These are phyloP conservation scores for Mortierella sp. DNA, from an alignment of 371 early-diverging fungal species.

Conservation along the genomic window DNA sequence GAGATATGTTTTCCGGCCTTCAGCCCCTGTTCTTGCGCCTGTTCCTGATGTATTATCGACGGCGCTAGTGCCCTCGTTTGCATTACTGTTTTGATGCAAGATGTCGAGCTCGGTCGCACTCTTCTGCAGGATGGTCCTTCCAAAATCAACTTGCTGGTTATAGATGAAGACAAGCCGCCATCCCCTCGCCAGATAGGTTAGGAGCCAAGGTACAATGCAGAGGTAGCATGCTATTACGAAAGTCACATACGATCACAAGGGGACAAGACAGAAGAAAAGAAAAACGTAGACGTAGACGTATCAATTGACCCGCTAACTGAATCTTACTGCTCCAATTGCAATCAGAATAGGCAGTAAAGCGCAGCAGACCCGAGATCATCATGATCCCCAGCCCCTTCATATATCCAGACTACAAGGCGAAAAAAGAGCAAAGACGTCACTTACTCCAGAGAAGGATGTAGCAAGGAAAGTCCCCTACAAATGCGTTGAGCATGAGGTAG, in stretches of 20 bases:
- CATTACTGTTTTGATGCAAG: slow-evolving; percentile 11
- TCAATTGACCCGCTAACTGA: not conserved
- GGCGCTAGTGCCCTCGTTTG: not conserved
- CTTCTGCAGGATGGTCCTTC: slow-evolving; percentile 26
- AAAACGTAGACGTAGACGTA: slow-evolving; percentile 12
- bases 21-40: not conserved
- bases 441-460: slow-evolving; percentile 51
- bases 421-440: not conserved
- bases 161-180: slow-evolving; percentile 53
- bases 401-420: not conserved
- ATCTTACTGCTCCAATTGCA: slow-evolving; percentile 5
- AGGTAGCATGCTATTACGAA: slow-evolving; percentile 40
- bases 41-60: slow-evolving; percentile 11
- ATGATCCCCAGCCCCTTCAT: not conserved
- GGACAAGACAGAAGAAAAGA: not conserved
- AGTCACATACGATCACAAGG: not conserved
- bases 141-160: slow-evolving; percentile 48
- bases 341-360: not conserved
- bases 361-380: slow-evolving; percentile 6
- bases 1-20: not conserved
- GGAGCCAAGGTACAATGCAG: slow-evolving; percentile 50
- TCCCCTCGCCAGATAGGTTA: slow-evolving; percentile 53
- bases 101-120: slow-evolving; percentile 8
- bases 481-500: slow-evolving; percentile 51
- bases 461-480: slow-evolving; percentile 52